Evolutionary conservation across 164 flowering plant genomes (phyloP).

Genomic region (Dillenia turbinata): DNA sequence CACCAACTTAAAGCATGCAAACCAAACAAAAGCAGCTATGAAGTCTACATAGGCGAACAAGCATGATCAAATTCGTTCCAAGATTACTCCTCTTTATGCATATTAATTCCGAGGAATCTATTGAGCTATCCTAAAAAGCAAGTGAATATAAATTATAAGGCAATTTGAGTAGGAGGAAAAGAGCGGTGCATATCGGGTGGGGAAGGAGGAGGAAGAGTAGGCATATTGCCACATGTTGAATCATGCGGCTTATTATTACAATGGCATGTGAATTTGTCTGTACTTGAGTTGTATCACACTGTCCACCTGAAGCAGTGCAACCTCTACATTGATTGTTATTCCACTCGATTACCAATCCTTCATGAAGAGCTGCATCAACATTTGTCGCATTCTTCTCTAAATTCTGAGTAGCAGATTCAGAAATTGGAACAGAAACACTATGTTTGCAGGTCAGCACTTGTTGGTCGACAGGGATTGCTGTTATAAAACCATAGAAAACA

Average conservation of each 20-base stretch:
- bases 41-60: too few species aligned
- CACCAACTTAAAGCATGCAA: too few species aligned
- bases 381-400: background rate
- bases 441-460: conserved; percentile 2
- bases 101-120: too few species aligned
- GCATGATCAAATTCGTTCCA: too few species aligned
- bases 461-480: background rate
- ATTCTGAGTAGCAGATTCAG: background rate
- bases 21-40: too few species aligned
- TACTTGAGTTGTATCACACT: conserved; percentile 2
- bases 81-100: too few species aligned
- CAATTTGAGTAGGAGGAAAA: too few species aligned
- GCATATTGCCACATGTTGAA: background rate
- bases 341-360: conserved; percentile 17
- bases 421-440: conserved; percentile 14
- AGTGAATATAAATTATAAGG: too few species aligned
- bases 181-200: too few species aligned
- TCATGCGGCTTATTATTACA: conserved; percentile 8
- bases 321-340: background rate
- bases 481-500: background rate
- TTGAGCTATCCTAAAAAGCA: too few species aligned
- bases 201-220: background rate
- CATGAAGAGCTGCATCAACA: conserved; percentile 5
- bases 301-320: conserved; percentile 5
- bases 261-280: conserved; percentile 7